Evolutionary conservation across 352 stramenopile genomes (phyloP).

Genomic region (Phytophthora podocarpi): DNA sequence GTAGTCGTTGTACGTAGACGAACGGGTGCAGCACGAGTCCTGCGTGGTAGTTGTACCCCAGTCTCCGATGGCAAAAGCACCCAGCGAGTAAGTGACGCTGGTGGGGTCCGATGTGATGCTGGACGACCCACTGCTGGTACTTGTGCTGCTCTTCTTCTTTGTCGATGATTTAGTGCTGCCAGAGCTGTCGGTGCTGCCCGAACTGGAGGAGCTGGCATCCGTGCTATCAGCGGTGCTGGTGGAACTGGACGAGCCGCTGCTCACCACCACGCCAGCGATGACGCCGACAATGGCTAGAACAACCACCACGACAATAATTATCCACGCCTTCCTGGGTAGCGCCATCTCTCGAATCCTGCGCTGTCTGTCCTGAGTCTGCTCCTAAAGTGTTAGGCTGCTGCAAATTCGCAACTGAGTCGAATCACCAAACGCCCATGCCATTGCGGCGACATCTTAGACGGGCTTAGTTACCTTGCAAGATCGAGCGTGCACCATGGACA

Average conservation of each 20-base stretch:
- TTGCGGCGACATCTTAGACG: background rate
- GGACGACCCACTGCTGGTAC: conserved; percentile 19
- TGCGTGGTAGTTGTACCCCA: conserved; percentile 52
- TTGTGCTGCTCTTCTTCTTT: conserved; percentile 21
- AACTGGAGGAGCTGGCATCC: conserved; percentile 13
- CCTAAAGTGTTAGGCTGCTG: background rate
- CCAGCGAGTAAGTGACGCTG: conserved; percentile 48
- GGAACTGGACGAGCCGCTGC: conserved; percentile 21
- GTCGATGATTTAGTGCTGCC: conserved; percentile 17
- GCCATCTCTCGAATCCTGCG: too few species aligned
- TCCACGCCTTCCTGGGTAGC: conserved; percentile 26
- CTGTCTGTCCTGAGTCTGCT: background rate
- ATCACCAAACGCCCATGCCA: background rate
- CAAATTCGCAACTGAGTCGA: conserved; percentile 23
- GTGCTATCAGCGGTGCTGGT: conserved; percentile 24
- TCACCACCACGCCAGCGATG: conserved; percentile 41
- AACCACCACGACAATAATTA: conserved; percentile 47
- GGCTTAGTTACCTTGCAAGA: background rate
- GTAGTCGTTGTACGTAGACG: conserved; percentile 49
- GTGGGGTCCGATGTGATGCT: conserved; percentile 39
- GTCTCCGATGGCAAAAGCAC: conserved; percentile 64
- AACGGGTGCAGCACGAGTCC: conserved; percentile 58
- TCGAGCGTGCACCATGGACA: conserved; percentile 2
- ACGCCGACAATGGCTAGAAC: conserved; percentile 46
- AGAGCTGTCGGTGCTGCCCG: conserved; percentile 14